Base-by-base conservation (phyloP, 1,139 yeast species). In the Magnusiomyces fungicola region DNA sequence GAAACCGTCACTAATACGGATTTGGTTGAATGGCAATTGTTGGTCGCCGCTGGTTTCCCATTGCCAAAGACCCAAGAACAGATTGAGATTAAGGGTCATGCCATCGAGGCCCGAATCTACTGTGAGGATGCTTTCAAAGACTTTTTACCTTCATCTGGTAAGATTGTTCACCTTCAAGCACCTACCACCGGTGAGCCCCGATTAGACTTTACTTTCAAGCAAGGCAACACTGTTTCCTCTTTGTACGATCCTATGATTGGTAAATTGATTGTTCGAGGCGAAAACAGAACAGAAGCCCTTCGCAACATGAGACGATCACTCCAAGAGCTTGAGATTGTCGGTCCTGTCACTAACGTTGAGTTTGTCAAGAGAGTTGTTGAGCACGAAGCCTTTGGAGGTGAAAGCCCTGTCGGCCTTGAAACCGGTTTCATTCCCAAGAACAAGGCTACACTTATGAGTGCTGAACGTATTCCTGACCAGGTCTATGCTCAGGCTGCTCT, bases 1-100 rank as follows among this genome's bases (percentile, higher is more conserved):
- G 83, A 88, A 70, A 95, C 85, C 70, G 88, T 88, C 62, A 86
- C 95, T 27, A 95, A 95, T 57, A 90, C 87, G 53, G 96, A 88
- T 70, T 73, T 88, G 54, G 96, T 88, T 40, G 95, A 95, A 55
- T 95, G 96, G 54, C 96, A 88, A 70, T 83, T 88, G 59, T 95
- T 87, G 68, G 85, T 88, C 59, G 95, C 95, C 45, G 96, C 96
- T 2, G 96, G 96, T 3, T 57, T 62, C 53, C 68, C 68, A 10
- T 56, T 65, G 33, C 68, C 68, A 24, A 60, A 59, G 47, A 57
- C 57, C n/a, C 68, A 65, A 52, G 64, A 65, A 46, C 60, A 65
- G 43, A 56, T 64, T 33, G 48, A 53, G 21, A 53, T 64, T 33
- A 53, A 54, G 7, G 68, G 67, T 22, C 68, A 65, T 48, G 65